Evolutionary conservation across 2,329 filamentous ascomycete species (phyloP), one percentile per base, ranked within the genome.

Genomic region (Sporothrix pallida): DNA sequence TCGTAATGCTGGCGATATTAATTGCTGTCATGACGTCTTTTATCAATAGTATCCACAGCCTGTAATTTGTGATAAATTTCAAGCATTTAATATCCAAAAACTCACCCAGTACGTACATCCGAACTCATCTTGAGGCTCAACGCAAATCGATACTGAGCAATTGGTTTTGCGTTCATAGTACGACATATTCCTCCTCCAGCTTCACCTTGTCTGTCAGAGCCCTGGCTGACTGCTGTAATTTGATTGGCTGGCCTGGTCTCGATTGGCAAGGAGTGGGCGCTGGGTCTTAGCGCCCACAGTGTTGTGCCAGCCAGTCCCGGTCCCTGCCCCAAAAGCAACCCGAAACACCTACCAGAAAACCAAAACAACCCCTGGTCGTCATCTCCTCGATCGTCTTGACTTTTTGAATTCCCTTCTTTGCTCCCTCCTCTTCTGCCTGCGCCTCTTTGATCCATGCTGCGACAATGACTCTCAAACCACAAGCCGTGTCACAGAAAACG

Each of bases 401-500:
- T 26, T 26, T 26, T 17, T 31, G 23, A 37, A 48, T 46, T 48
- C 46, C n/a, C 9, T 10, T 65, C 8, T 42, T n/a, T 62, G 58
- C 31, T 26, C 56, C 44, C 20, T 63, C 44, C 65, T 52, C 26
- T 50, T 15, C 15, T 31, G 23, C 15, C 50, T 26, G 31, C 44
- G 26, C 12, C 44, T 9, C 10, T 9, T 31, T 23, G 48, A 31
- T 65, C n/a, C 60, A 65, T 48, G 62, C 62, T 67, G 62, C 62
- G 62, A 67, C 62, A 54, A 31, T 20, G 15, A 20, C 46, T 17
- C 46, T 17, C 46, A 69, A 69, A 69, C 65, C 46, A n/a, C 26
- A 37, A 42, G 46, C 65, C 62, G 62, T 67, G 62, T 67, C 62
- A 48, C 62, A 67, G 42, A 17, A 26, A 48, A n/a, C 20, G n/a